Evolutionary conservation across 2,329 filamentous ascomycete genomes (phyloP).

Genomic region (Colletotrichum shisoi): DNA sequence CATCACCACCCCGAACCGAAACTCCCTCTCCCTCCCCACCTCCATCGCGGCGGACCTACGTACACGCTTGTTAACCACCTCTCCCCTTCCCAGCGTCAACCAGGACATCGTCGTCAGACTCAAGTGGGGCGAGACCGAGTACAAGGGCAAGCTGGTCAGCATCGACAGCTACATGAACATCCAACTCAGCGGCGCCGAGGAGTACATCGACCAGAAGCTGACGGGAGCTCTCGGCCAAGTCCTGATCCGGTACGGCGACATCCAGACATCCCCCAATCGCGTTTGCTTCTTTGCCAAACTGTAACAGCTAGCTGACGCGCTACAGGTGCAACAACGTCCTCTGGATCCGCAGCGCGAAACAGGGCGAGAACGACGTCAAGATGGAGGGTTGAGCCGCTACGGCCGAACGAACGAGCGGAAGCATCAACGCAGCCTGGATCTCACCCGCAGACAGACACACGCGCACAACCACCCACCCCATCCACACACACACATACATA

Average conservation of each 20-base stretch:
- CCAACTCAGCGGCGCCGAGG: conserved; percentile 87
- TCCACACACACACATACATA: not conserved
- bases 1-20: not conserved
- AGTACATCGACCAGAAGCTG: conserved; percentile 88
- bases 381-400: conserved; percentile 60
- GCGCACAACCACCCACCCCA: too few species aligned
- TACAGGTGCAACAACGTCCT: conserved; percentile 93
- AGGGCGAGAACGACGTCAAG: conserved; percentile 62
- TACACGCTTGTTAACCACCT: conserved; percentile 20
- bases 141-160: conserved; percentile 90
- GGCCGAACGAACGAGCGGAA: conserved; percentile 20
- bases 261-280: conserved; percentile 1
- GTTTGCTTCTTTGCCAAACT: not conserved
- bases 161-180: conserved; percentile 99
- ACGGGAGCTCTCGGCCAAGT: conserved; percentile 88
- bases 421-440: conserved; percentile 17
- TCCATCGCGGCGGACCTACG: conserved; percentile 2
- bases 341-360: conserved; percentile 75
- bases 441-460: too few species aligned
- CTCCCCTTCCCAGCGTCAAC: conserved; percentile 69
- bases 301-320: conserved; percentile 5
- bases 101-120: conserved; percentile 89
- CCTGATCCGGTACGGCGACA: conserved; percentile 74
- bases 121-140: conserved; percentile 98
- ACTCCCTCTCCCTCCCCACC: not conserved